Evolutionary conservation across 345 rosid genomes (phyloP).

Genomic region (Noccaea bulbosa): DNA sequence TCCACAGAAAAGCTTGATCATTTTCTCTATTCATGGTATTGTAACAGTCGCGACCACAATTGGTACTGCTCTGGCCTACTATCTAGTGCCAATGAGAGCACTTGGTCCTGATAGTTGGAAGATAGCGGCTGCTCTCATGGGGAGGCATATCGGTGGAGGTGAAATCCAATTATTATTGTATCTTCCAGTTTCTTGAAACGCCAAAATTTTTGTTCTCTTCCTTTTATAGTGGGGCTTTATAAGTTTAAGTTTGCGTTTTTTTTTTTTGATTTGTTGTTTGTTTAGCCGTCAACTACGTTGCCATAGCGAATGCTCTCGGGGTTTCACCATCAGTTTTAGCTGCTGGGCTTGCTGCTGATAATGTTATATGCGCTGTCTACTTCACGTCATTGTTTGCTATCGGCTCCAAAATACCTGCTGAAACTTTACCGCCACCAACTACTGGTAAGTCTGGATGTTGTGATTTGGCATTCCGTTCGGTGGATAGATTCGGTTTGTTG

Average conservation of each 20-base stretch:
- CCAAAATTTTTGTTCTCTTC: not conserved
- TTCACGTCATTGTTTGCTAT: conserved; percentile 79
- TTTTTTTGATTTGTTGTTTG: conserved; percentile 24
- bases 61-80: conserved; percentile 75
- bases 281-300: conserved; percentile 85
- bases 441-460: conserved; percentile 47
- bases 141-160: conserved; percentile 91
- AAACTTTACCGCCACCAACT: conserved; percentile 49
- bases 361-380: conserved; percentile 84
- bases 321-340: conserved; percentile 75
- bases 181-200: not conserved
- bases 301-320: conserved; percentile 71
- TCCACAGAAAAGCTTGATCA: conserved; percentile 20
- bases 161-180: conserved; percentile 1
- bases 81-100: conserved; percentile 80
- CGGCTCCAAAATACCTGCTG: conserved; percentile 73
- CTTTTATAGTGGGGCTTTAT: conserved; percentile 19
- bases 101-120: conserved; percentile 92
- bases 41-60: conserved; percentile 70
- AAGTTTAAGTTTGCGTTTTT: conserved; percentile 15
- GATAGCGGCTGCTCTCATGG: conserved; percentile 96
- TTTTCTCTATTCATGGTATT: conserved; percentile 8
- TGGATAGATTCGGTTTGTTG: conserved; percentile 2
- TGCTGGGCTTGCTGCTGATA: conserved; percentile 89
- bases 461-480: conserved; percentile 3